Base-by-base conservation (phyloP, 2,329 filamentous ascomycete genomes). In the Colletotrichum trifolii region DNA sequence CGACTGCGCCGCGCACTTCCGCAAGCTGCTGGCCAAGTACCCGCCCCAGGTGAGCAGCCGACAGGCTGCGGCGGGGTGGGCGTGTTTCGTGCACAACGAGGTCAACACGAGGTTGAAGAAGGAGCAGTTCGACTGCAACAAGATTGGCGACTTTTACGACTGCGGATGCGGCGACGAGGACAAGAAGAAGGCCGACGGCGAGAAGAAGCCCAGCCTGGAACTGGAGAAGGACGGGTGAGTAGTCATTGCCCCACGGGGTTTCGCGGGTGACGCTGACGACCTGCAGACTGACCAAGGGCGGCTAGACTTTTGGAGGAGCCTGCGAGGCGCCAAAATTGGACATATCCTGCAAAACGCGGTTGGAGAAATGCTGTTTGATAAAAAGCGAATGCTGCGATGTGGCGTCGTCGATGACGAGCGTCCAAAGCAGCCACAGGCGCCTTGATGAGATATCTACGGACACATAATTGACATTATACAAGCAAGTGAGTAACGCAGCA, bases 111-210 rank as follows among this genome's bases (percentile, higher is more conserved):
- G 87, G 60, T 77, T 91, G 38, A 78, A 85, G 71, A 91, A 91
- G 76, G 78, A 82, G 4, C 66, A 82, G 11, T 91, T 91, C 70
- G 87, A 91, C 75, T 91, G 89, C 71, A 85, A 81, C 63, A 86
- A 88, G 36, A 89, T 91, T 72, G 88, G 88, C 13, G 89, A 91
- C 71, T 89, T 89, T 73, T 91, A 91, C 76, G 89, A 91, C 73
- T 91, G 89, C 72, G 89, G 89, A 0, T 91, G 89, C 71, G 89
- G 87, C 12, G 89, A 90, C n/a, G 87, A 89, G 66, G 82, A 83
- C 15, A 81, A 82, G 71, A 79, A 83, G 68, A 80, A 77, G 71
- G 53, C 56, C 0, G 73, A 70, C 2, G 68, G 67, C 54, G 75
- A 69, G 58, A 72, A 70, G 39, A 66, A 66, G 54, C 34, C 64